Conservation (phyloP, 176 grass and related monocot species). For the Phyllostachys edulis region DNA sequence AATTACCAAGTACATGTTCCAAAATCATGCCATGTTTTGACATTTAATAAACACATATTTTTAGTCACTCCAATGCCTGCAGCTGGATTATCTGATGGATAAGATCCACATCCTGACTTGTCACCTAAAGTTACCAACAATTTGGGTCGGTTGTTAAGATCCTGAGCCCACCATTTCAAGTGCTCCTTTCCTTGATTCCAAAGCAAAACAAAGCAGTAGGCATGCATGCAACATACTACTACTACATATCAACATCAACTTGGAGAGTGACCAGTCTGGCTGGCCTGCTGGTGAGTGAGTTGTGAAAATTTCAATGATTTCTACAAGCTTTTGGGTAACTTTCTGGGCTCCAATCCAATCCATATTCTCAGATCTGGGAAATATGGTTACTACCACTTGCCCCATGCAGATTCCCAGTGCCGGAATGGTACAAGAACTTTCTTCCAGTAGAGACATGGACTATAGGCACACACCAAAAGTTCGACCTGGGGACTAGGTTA, state of each 20-base stretch:
- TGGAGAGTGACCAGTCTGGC: constrained; percentile 8
- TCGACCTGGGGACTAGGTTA: constrained; percentile 32
- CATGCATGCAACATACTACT: constrained; percentile 27
- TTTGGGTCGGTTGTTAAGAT: constrained; percentile 36
- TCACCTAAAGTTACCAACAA: constrained; percentile 35
- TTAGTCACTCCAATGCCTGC: background rate
- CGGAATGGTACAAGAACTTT: constrained; percentile 41
- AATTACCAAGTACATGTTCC: constrained; percentile 22
- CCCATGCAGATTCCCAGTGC: constrained; percentile 40
- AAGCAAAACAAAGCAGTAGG: constrained; percentile 48
- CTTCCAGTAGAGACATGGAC: constrained; percentile 24
- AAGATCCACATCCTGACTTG: constrained; percentile 43
- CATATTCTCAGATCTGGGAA: constrained; percentile 40
- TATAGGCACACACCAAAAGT: constrained; percentile 23
- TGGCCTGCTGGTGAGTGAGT: constrained; percentile 24
- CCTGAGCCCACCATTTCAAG: constrained; percentile 52
- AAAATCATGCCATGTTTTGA: constrained; percentile 15
- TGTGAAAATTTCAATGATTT: constrained; percentile 53
- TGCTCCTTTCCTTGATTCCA: constrained; percentile 47
- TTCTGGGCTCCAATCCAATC: constrained; percentile 38
- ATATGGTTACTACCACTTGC: constrained; percentile 27
- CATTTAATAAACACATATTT: constrained; percentile 9
- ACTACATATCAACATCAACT: constrained; percentile 26
- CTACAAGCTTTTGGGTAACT: constrained; percentile 30
- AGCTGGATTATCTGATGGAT: constrained; percentile 27